A percentile compares a stretch with the other conserved stretches of the same genome.
phyloP scores from a whole-genome alignment of 2,329 filamentous ascomycete genomes.

The Aureobasidium pullulans region DNA sequence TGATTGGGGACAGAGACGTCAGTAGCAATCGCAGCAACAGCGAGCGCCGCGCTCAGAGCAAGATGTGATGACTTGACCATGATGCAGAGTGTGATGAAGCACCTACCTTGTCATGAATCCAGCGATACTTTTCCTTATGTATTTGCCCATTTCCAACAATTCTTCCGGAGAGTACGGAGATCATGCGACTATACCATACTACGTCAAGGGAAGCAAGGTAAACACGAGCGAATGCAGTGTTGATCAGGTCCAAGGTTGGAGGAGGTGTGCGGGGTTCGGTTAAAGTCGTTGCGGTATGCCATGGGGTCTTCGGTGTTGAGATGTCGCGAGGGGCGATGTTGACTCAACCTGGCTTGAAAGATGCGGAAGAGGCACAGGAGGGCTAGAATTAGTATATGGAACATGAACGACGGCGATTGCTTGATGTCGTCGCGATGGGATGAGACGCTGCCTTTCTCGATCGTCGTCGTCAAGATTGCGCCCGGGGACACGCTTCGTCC shows the following conservation, averaged over 20 bases:
- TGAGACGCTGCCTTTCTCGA: too few species aligned
- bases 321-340: background rate
- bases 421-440: too few species aligned
- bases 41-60: background rate
- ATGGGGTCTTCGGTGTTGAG: background rate
- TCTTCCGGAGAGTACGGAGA: background rate
- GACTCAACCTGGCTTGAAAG: background rate
- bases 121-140: background rate
- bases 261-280: background rate
- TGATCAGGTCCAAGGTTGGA: background rate
- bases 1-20: background rate
- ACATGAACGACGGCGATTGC: background rate
- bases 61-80: background rate
- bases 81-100: background rate
- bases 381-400: background rate
- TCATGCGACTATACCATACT: background rate
- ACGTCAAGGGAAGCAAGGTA: background rate
- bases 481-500: background rate
- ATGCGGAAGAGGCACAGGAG: too few species aligned
- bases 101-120: background rate
- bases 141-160: background rate
- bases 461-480: background rate
- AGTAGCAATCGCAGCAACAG: background rate
- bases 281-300: background rate
- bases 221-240: background rate